Percentiles rank a stretch among this genome's conserved stretches.
phyloP scores from a whole-genome alignment of 805 yeast species.

The Ogataea salicorniae region DNA sequence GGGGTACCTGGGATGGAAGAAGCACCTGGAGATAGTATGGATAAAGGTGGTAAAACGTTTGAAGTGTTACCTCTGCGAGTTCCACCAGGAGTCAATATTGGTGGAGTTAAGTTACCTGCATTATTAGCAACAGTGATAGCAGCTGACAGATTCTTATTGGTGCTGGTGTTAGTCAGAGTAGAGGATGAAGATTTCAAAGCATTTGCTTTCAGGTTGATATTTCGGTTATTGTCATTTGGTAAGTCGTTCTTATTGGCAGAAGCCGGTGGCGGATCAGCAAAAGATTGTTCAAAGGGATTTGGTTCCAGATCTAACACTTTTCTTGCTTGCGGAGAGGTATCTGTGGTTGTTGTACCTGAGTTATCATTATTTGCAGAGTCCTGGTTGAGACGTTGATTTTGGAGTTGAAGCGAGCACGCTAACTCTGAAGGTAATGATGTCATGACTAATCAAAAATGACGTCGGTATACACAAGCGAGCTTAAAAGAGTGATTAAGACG shows the following conservation, averaged over 20 bases:
- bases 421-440: constrained; percentile 14
- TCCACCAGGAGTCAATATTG: constrained; percentile 52
- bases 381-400: not conserved
- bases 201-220: not conserved
- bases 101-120: constrained; percentile 26
- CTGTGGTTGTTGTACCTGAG: not conserved
- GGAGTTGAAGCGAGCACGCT: too few relatives aligned
- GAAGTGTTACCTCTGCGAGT: constrained; percentile 30
- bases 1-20: constrained; percentile 47
- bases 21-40: constrained; percentile 41
- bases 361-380: not conserved
- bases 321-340: constrained; percentile 5
- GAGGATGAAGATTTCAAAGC: too few relatives aligned
- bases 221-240: not conserved
- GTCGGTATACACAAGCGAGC: not conserved
- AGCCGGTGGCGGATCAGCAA: constrained; percentile 38
- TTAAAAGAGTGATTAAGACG: too few relatives aligned
- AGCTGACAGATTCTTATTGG: not conserved
- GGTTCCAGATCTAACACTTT: constrained; percentile 57
- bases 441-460: constrained; percentile 3
- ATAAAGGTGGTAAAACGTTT: constrained; percentile 42
- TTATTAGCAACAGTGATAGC: constrained; percentile 10
- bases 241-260: not conserved
- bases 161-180: too few relatives aligned
- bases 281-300: constrained; percentile 91